Base-by-base conservation (phyloP, 164 flowering plant genomes). In the Akebia trifoliata region DNA sequence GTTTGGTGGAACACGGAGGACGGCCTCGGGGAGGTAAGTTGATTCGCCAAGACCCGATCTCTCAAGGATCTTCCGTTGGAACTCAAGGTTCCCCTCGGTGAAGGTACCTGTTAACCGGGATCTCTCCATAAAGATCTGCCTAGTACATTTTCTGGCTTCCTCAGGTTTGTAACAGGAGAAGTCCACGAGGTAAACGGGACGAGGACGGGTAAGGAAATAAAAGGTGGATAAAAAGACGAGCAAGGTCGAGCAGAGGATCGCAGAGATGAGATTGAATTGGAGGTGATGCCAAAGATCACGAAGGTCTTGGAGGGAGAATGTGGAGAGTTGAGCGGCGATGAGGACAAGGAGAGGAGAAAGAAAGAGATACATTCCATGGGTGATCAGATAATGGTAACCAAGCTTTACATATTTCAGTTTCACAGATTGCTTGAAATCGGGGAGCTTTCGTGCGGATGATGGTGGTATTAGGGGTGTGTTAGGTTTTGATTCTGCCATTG, bases 131-230 rank as follows among this genome's bases (percentile, higher is more conserved):
- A 86, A 86, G 20, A 66, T 63, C 63, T 81, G 80, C 47, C 83
- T 74, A 20, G 83, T 62, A 71, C 96, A 87, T 72, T 81, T 77
- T 24, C 83, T 71, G 10, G 72, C 82, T 17, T 83, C 86, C 7
- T 77, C 84, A 0, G 96, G 92, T 70, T 87, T 87, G 59, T 81
- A 83, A 55, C 92, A 85, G 0, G 92, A 62, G 60, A 85, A 87
- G 54, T 87, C 70, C 14, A 87, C 86, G 6, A 87, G 87, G 51
- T 81, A 87, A 43, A 87, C 87, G 0, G 87, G 80, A n/a, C 76
- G 77, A 4, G 95, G 92, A 26, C 90, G 87, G 21, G 85, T 83
- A 30, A 87, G 76, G 70, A 87, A 78, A 54, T 83, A 85, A 24
- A 83, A 73, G 30, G 92, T 83, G 21, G 76, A 76, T 4, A 85